A percentile compares a stretch with the other conserved stretches of the same genome.
Evolutionary conservation across 352 stramenopile species (phyloP).

Genomic region (Globisporangium cylindrosporum): DNA sequence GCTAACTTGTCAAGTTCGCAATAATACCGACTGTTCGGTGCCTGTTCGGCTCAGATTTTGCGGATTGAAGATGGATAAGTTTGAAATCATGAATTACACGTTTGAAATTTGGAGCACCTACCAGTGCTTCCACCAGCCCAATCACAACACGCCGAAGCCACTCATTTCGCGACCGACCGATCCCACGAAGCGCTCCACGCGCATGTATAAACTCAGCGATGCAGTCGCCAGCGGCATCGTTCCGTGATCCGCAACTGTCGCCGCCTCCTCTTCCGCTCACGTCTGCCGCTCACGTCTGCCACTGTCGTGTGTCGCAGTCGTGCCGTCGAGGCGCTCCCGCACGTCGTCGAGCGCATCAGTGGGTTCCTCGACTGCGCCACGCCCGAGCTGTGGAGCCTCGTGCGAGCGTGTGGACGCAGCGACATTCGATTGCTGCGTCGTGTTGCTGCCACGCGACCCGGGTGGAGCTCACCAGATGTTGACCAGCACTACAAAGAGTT

Average conservation of each 20-base stretch:
- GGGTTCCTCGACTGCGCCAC: neutral
- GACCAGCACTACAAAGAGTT: conserved; percentile 6
- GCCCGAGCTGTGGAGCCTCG: neutral
- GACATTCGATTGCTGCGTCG: neutral
- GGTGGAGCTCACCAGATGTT: neutral
- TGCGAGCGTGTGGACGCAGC: neutral
- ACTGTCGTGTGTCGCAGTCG: neutral
- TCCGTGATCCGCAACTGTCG: neutral
- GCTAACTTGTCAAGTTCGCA: neutral
- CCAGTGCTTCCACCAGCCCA: neutral
- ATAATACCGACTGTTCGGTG: neutral
- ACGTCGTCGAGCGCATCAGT: conserved; percentile 2
- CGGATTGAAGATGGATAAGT: neutral
- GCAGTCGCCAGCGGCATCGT: neutral
- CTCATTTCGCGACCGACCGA: neutral
- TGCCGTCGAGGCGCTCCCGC: neutral
- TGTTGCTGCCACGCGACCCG: neutral
- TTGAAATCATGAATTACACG: neutral
- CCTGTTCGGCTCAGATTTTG: neutral
- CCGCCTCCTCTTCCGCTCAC: neutral
- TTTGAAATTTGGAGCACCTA: neutral
- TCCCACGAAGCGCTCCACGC: neutral
- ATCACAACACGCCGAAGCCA: neutral
- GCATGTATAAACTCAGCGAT: neutral
- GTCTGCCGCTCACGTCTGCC: neutral